Percentiles rank a stretch among this genome's conserved stretches.
Conservation (phyloP, 1,139 yeast species). For the Kodamaea suecica region DNA sequence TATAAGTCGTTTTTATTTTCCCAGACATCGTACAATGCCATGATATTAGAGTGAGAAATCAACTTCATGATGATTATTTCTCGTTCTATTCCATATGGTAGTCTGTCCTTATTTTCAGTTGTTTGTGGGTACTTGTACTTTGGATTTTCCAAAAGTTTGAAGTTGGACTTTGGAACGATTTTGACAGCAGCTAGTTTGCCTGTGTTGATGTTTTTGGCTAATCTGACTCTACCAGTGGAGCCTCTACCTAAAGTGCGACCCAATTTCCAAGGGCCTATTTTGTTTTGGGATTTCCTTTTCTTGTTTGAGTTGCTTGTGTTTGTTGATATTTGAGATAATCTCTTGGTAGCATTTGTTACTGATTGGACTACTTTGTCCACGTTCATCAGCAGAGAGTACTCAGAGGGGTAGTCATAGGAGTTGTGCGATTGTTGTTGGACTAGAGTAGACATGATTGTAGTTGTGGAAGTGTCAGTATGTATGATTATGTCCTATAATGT, state of each 20-base stretch:
- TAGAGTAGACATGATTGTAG: constrained; percentile 22
- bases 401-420: constrained; percentile 19
- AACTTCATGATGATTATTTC: constrained; percentile 93
- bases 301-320: constrained; percentile 44
- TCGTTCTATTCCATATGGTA: constrained; percentile 93
- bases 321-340: constrained; percentile 64
- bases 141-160: constrained; percentile 54
- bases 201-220: constrained; percentile 81
- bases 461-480: too few species aligned
- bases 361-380: constrained; percentile 50
- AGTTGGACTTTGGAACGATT: constrained; percentile 82
- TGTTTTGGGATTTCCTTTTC: constrained; percentile 61
- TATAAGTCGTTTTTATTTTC: constrained; percentile 92
- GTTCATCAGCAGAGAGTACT: constrained; percentile 21
- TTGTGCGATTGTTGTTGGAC: constrained; percentile 22
- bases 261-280: constrained; percentile 94
- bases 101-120: constrained; percentile 43
- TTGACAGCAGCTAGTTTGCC: constrained; percentile 95
- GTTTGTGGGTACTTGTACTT: constrained; percentile 33
- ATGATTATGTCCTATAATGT: too few species aligned
- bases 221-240: constrained; percentile 87
- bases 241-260: constrained; percentile 96
- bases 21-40: constrained; percentile 98
- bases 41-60: constrained; percentile 87
- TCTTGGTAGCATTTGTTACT: constrained; percentile 60